phyloP scores from a whole-genome alignment of 2,329 filamentous ascomycete species.

The Pestalotiopsis sp. region DNA sequence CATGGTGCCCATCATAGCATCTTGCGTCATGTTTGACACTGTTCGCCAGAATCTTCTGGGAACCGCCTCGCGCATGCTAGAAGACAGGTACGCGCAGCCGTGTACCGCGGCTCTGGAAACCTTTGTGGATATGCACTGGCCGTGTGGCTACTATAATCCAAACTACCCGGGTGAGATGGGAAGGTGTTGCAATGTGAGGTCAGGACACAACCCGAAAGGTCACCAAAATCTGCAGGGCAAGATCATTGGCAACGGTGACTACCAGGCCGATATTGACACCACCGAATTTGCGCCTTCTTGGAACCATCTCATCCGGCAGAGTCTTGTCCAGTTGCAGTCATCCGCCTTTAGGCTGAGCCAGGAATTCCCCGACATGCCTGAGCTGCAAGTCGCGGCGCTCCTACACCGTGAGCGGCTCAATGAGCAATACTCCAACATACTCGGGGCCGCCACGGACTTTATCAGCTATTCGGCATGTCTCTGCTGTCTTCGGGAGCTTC shows the following conservation, averaged over 20 bases:
- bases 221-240: slow-evolving; percentile 32
- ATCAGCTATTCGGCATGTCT: slow-evolving; percentile 32
- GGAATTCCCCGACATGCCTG: slow-evolving; percentile 26
- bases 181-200: slow-evolving; percentile 30
- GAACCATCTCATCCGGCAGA: slow-evolving; percentile 28
- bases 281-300: slow-evolving; percentile 24
- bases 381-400: slow-evolving; percentile 28
- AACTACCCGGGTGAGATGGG: slow-evolving; percentile 24
- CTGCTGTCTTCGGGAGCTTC: slow-evolving; percentile 31
- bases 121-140: slow-evolving; percentile 31
- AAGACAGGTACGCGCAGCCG: slow-evolving; percentile 30
- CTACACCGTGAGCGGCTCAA: slow-evolving; percentile 31
- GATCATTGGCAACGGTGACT: slow-evolving; percentile 33
- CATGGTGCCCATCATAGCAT: slow-evolving; percentile 32
- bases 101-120: slow-evolving; percentile 29
- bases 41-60: slow-evolving; percentile 31
- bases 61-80: slow-evolving; percentile 30
- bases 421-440: slow-evolving; percentile 29
- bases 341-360: slow-evolving; percentile 27
- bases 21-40: slow-evolving; percentile 33
- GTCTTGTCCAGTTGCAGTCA: slow-evolving; percentile 27
- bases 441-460: slow-evolving; percentile 26
- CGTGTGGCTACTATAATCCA: slow-evolving; percentile 27
- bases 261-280: slow-evolving; percentile 27
- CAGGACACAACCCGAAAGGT: slow-evolving; percentile 32